A percentile compares a stretch with the other conserved stretches of the same genome.
Evolutionary conservation across 1,284 basidiomycete genomes (phyloP).

Genomic region (Marasmius tenuissimus): DNA sequence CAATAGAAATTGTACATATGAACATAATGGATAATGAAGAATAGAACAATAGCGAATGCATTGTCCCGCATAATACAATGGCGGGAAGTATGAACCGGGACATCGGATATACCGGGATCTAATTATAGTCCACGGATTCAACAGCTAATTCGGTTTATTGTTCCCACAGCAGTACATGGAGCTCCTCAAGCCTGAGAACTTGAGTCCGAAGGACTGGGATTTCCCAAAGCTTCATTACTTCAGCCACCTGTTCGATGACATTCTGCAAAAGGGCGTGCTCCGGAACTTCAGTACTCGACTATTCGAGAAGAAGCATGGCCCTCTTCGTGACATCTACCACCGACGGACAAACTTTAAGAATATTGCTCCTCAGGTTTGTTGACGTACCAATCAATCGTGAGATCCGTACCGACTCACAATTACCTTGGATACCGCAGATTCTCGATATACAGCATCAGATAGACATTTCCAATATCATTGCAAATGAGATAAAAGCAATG

Average conservation of each 20-base stretch:
- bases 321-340: slow-evolving; percentile 7
- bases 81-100: too few relatives aligned
- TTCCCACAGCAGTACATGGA: background rate
- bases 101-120: too few relatives aligned
- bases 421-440: slow-evolving; percentile 17
- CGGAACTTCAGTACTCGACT: slow-evolving; percentile 22
- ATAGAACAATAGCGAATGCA: too few relatives aligned
- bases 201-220: slow-evolving; percentile 21
- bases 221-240: slow-evolving; percentile 22
- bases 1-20: too few relatives aligned
- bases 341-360: slow-evolving; percentile 14
- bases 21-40: too few relatives aligned
- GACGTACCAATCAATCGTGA: background rate
- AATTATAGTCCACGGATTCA: too few relatives aligned
- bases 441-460: slow-evolving; percentile 20
- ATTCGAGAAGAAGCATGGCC: slow-evolving; percentile 23
- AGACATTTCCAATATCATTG: slow-evolving; percentile 15
- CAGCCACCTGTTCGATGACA: slow-evolving; percentile 20
- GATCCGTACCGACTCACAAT: background rate
- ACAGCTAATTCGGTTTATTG: background rate
- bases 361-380: slow-evolving; percentile 12
- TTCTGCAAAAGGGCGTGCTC: slow-evolving; percentile 20
- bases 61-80: too few relatives aligned
- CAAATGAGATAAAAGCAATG: slow-evolving; percentile 15
- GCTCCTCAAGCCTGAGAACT: background rate